Evolutionary conservation across 208 protist species (phyloP).

Genomic region (Wallacemonas collosoma): DNA sequence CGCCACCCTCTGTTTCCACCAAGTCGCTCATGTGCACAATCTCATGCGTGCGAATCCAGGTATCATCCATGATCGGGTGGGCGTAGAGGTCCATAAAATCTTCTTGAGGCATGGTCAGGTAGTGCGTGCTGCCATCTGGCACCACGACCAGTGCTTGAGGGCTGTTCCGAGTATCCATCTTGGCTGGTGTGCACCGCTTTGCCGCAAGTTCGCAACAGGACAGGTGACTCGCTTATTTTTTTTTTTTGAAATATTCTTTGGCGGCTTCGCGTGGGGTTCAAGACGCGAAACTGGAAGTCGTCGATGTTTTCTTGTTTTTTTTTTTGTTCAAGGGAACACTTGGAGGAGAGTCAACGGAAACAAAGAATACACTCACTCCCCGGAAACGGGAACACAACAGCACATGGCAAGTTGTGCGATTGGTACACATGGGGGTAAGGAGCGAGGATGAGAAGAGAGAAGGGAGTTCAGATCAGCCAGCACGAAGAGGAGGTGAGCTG

Average conservation of each 20-base stretch:
- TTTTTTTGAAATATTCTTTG: neutral
- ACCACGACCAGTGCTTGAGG: constrained; percentile 30
- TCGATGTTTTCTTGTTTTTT: too few relatives aligned
- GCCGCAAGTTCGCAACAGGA: neutral
- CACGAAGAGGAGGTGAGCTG: too few relatives aligned
- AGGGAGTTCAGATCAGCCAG: too few relatives aligned
- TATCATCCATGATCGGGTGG: constrained; percentile 84
- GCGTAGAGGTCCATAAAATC: constrained; percentile 67
- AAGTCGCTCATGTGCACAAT: constrained; percentile 75
- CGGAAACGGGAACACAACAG: too few relatives aligned
- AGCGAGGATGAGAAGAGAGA: too few relatives aligned
- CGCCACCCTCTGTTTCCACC: constrained; percentile 49
- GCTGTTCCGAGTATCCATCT: neutral
- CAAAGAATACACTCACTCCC: too few relatives aligned
- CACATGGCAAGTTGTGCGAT: too few relatives aligned
- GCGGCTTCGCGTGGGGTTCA: too few relatives aligned
- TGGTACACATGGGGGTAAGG: too few relatives aligned
- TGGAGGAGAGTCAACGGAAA: too few relatives aligned
- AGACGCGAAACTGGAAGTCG: too few relatives aligned
- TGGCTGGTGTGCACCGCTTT: neutral
- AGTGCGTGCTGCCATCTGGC: constrained; percentile 24
- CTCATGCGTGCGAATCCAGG: constrained; percentile 76
- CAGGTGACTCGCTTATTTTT: neutral
- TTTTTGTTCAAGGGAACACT: too few relatives aligned
- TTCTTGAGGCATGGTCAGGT: constrained; percentile 62